These are phyloP conservation scores for Trypanosoma boissoni DNA, from an alignment of 208 protist species.

Conservation along the genomic window DNA sequence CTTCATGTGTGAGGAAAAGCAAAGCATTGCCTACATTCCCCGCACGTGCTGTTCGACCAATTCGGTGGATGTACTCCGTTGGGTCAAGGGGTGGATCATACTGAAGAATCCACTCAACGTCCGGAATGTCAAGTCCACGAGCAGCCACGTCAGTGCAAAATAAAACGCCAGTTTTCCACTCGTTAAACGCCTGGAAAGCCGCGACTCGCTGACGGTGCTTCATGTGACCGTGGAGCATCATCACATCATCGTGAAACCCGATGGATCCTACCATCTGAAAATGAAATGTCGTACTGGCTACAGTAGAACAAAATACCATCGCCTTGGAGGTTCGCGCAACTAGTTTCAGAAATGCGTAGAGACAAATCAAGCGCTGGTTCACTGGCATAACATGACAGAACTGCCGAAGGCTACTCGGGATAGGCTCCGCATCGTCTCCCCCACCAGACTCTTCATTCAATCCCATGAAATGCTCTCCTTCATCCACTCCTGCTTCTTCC, in stretches of 20 bases:
- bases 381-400: slow-evolving; percentile 74
- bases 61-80: slow-evolving; percentile 96
- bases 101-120: slow-evolving; percentile 97
- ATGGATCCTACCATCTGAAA: slow-evolving; percentile 98
- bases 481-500: slow-evolving; percentile 14
- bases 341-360: slow-evolving; percentile 98
- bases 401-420: slow-evolving; percentile 79
- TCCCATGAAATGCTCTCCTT: slow-evolving; percentile 1
- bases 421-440: slow-evolving; percentile 34
- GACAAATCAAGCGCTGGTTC: slow-evolving; percentile 61
- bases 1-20: slow-evolving; percentile 92
- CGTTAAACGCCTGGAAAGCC: slow-evolving; percentile 88
- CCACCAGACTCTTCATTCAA: slow-evolving; percentile 1
- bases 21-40: slow-evolving; percentile 90
- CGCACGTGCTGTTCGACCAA: slow-evolving; percentile 95
- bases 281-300: slow-evolving; percentile 97
- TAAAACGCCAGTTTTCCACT: slow-evolving; percentile 85
- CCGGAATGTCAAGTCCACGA: slow-evolving; percentile 95
- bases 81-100: slow-evolving; percentile 96
- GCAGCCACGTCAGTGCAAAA: slow-evolving; percentile 96
- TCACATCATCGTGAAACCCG: slow-evolving; percentile 95
- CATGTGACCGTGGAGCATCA: slow-evolving; percentile 96
- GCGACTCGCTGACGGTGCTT: slow-evolving; percentile 93
- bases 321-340: slow-evolving; percentile 94
- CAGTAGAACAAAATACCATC: slow-evolving; percentile 98